phyloP scores from a whole-genome alignment of 1,284 basidiomycete species.

The Microbotryum scabiosae region DNA sequence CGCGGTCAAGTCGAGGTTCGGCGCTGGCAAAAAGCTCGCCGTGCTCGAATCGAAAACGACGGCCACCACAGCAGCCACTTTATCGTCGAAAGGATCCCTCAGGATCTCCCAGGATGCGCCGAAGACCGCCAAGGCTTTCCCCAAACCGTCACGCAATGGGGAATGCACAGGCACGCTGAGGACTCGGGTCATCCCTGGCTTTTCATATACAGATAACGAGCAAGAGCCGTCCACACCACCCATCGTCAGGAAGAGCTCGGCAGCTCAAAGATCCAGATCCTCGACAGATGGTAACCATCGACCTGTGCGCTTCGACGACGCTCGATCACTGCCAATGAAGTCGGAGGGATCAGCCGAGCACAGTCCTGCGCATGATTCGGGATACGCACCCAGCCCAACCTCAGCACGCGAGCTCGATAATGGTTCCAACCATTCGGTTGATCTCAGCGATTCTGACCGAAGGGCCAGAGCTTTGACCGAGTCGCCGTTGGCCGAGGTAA shows the following conservation, averaged over 20 bases:
- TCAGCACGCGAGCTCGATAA: neutral
- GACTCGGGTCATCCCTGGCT: neutral
- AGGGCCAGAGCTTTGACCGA: neutral
- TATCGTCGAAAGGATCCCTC: neutral
- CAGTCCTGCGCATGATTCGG: neutral
- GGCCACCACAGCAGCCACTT: neutral
- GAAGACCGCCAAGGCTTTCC: neutral
- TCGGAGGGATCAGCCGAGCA: neutral
- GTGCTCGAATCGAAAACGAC: neutral
- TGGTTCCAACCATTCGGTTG: neutral
- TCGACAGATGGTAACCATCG: neutral
- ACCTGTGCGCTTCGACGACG: neutral
- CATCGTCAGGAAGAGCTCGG: neutral
- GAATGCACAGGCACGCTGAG: constrained; percentile 1
- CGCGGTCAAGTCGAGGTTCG: neutral
- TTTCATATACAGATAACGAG: neutral
- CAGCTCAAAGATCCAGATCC: neutral
- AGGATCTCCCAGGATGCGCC: neutral
- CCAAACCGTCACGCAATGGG: neutral
- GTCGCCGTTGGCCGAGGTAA: constrained; percentile 1
- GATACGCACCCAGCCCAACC: neutral
- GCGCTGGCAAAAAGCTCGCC: neutral
- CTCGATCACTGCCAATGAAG: too few relatives aligned
- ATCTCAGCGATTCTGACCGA: neutral
- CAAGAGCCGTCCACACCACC: neutral